phyloP scores from a whole-genome alignment of 345 rosid genomes.

The Eucalyptus marginata region DNA sequence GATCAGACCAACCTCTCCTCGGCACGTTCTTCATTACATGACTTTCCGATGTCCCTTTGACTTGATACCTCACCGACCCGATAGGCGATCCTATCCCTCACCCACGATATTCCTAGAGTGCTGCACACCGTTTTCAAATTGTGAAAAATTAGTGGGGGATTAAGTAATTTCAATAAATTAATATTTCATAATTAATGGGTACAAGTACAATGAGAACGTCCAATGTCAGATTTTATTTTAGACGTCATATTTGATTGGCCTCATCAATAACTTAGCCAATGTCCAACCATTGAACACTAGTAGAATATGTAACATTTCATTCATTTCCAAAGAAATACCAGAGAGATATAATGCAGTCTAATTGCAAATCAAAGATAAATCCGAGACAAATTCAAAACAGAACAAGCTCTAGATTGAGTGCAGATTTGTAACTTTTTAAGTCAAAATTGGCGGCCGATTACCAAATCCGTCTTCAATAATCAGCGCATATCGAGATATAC shows the following conservation, averaged over 20 bases:
- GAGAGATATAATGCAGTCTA: not conserved
- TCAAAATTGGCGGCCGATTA: rapidly evolving
- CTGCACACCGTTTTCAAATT: no score
- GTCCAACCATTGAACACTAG: no score
- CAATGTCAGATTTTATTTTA: no score
- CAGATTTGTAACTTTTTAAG: not conserved
- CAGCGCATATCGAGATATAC: not conserved
- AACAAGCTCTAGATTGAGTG: not conserved
- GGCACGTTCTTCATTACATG: not conserved
- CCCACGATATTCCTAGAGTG: no score
- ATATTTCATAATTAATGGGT: no score
- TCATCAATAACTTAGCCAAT: no score
- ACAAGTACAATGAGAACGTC: no score
- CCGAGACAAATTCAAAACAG: no score
- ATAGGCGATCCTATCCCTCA: not conserved
- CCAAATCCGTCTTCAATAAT: not conserved
- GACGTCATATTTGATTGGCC: not conserved
- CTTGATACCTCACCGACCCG: not conserved
- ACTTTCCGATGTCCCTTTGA: not conserved
- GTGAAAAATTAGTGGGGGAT: no score
- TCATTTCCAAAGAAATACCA: not conserved
- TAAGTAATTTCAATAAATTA: no score
- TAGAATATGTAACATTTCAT: not conserved
- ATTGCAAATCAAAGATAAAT: not conserved
- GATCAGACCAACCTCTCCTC: not conserved